Base-by-base conservation (phyloP, 306 rosid species). In the Vicia villosa region DNA sequence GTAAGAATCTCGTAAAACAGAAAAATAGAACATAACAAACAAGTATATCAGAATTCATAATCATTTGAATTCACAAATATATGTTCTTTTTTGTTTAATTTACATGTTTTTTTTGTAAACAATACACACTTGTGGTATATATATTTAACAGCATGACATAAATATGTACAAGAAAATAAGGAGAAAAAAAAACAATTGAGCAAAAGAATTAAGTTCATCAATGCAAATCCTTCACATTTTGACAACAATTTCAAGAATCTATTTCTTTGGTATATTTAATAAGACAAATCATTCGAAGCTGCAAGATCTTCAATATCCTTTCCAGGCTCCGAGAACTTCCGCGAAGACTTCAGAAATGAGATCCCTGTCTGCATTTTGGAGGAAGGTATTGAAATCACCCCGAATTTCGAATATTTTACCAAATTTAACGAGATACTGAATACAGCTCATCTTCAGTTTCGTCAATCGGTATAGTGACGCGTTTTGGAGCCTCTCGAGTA, bases 401-500 rank as follows among this genome's bases (percentile, higher is more conserved):
- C 81, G 74, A 55, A 95, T 82, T 73, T 95, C 97, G 11, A 45
- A 88, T 50, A 95, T 83, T 82, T 95, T 95, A n/a, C 97, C 97
- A 46, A 95, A 95, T 79, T 87, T 91, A 68, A 95, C 96, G 13
- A 95, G 97, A 73, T 95, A 95, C 32, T 86, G 68, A 75, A 95
- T 61, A 70, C 99, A 95, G 67, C 86, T 83, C 32, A 43, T 82
- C 82, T 95, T 91, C 70, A 95, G 74, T 58, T 81, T 85, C 8
- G 86, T 88, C 77, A 95, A 70, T 66, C 85, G 89, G 77, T 87
- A 95, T 4, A 95, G 84, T 5, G 86, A 81, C 54, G 99, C 99
- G 60, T 91, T 82, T 77, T 95, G 99, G 58, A 95, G 97, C 79
- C 99, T 89, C 63, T 91, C 99, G 1, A 95, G 95, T 5, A 95